A percentile compares a stretch with the other conserved stretches of the same genome.
phyloP scores from a whole-genome alignment of 371 early-diverging fungal genomes.

The Chytridium lagenaria region DNA sequence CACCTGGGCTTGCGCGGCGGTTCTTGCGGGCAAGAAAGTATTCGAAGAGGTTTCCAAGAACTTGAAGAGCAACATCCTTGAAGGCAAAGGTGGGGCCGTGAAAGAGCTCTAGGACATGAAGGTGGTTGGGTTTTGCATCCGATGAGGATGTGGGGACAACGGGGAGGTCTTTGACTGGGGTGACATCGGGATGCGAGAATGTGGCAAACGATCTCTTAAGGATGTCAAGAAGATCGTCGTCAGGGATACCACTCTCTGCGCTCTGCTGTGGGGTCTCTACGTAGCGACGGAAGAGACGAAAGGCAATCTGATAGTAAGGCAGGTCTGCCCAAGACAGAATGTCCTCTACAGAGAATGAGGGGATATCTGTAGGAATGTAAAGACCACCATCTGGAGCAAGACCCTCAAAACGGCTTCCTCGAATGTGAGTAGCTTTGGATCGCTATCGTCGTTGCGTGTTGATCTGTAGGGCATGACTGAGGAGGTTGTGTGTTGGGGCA shows the following conservation, averaged over 20 bases:
- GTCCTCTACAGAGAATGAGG: conserved; percentile 59
- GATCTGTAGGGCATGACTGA: conserved; percentile 86
- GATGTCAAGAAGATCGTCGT: conserved; percentile 70
- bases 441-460: conserved; percentile 72
- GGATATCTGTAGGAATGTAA: conserved; percentile 88
- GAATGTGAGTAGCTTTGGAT: conserved; percentile 63
- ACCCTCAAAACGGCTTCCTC: conserved; percentile 92
- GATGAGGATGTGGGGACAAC: not conserved
- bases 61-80: conserved; percentile 97
- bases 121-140: conserved; percentile 34
- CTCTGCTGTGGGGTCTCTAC: conserved; percentile 50
- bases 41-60: conserved; percentile 96
- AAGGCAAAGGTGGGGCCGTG: conserved; percentile 98
- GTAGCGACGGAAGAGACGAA: conserved; percentile 80
- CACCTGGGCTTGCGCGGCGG: conserved; percentile 30
- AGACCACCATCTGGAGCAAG: conserved; percentile 95
- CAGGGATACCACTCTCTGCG: conserved; percentile 70
- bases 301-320: conserved; percentile 81
- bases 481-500: too few species aligned
- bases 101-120: conserved; percentile 91
- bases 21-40: conserved; percentile 89
- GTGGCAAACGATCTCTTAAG: conserved; percentile 78
- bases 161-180: conserved; percentile 78
- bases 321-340: conserved; percentile 72
- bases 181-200: conserved; percentile 77